phyloP scores from a whole-genome alignment of 257 asterid species.

The Ligustrum vulgare region DNA sequence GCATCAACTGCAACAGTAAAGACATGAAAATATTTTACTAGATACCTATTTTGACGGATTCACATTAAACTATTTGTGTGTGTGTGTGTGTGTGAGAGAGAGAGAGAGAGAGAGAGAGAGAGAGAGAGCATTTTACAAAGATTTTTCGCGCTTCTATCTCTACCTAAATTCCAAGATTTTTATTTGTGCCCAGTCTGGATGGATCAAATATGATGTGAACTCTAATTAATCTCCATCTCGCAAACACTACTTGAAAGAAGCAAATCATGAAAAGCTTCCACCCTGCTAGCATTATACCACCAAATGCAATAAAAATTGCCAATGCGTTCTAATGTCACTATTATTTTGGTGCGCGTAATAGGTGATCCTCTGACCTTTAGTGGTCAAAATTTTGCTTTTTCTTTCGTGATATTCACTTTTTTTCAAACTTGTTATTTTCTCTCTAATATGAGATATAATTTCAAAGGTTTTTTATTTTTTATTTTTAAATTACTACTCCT shows the following conservation, averaged over 20 bases:
- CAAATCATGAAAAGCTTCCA: neutral
- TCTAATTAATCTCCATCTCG: neutral
- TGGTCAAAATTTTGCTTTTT: too few species aligned
- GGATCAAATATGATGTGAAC: neutral
- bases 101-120: too few species aligned
- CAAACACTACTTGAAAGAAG: neutral
- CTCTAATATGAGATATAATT: too few species aligned
- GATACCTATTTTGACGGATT: neutral
- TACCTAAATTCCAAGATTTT: neutral
- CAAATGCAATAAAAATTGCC: neutral
- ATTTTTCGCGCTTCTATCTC: neutral
- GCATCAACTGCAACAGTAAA: constrained; percentile 2
- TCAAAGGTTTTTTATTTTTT: too few species aligned
- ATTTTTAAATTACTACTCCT: too few species aligned
- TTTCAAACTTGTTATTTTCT: too few species aligned
- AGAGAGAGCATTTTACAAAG: neutral
- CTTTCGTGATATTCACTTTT: too few species aligned
- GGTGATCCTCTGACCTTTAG: too few species aligned
- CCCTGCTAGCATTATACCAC: neutral
- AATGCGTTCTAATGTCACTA: neutral
- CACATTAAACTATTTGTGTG: neutral
- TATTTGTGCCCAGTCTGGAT: neutral
- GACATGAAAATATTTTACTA: neutral
- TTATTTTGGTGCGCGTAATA: too few species aligned
- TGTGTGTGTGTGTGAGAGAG: too few species aligned